These are phyloP conservation scores for Solanum pinnatisectum DNA, from an alignment of 257 asterid genomes.

Conservation along the genomic window DNA sequence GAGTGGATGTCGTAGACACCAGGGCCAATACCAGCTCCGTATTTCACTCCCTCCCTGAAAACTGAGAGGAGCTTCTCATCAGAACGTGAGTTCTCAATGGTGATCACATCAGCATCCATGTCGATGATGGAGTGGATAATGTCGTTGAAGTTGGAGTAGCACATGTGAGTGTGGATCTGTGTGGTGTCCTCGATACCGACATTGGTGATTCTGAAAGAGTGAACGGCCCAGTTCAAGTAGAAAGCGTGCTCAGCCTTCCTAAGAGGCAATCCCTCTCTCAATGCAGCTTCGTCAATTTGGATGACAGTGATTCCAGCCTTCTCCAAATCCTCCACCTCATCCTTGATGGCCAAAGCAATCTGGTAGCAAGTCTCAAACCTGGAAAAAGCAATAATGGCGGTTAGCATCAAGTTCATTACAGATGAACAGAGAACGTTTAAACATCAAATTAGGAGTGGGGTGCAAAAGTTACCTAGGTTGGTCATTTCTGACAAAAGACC, in stretches of 20 bases:
- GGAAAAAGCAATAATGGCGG: neutral
- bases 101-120: slow-evolving; percentile 98
- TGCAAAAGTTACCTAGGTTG: slow-evolving; percentile 62
- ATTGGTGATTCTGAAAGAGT: slow-evolving; percentile 94
- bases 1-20: slow-evolving; percentile 97
- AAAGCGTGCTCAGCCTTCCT: slow-evolving; percentile 87
- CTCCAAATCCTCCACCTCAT: slow-evolving; percentile 97
- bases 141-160: slow-evolving; percentile 99
- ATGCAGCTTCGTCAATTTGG: slow-evolving; percentile 93
- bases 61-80: slow-evolving; percentile 96
- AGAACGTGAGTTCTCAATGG: slow-evolving; percentile 94
- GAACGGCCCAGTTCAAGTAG: slow-evolving; percentile 98
- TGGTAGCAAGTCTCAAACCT: slow-evolving; percentile 92
- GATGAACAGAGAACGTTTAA: neutral
- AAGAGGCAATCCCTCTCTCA: slow-evolving; percentile 95
- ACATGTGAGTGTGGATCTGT: slow-evolving; percentile 99
- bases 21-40: slow-evolving; percentile 97
- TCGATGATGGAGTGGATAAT: slow-evolving; percentile 90
- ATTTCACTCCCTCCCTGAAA: slow-evolving; percentile 93
- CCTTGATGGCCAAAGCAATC: slow-evolving; percentile 93
- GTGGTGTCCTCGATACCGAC: slow-evolving; percentile 78
- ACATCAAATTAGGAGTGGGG: neutral
- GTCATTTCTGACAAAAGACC: slow-evolving; percentile 96
- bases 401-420: neutral
- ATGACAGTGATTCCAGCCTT: slow-evolving; percentile 82